phyloP scores from a whole-genome alignment of 768 basidiomycete genomes.

The Rubroboletus satanas region DNA sequence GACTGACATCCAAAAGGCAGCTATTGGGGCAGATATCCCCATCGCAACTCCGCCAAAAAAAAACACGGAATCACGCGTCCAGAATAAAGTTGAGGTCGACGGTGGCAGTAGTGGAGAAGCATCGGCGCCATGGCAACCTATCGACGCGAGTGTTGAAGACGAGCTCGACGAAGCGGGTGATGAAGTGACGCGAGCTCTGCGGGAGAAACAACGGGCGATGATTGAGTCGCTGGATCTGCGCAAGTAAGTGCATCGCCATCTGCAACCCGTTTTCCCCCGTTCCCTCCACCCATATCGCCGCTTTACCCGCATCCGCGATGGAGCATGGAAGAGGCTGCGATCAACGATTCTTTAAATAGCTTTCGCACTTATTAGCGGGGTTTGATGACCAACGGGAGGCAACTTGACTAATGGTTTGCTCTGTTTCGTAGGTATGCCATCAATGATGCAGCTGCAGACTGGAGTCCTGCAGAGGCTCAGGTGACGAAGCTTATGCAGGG shows the following conservation, averaged over 20 bases:
- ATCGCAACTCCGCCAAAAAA: conserved; percentile 32
- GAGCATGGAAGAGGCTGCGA: neutral
- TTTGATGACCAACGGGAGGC: neutral
- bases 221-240: conserved; percentile 83
- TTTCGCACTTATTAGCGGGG: neutral
- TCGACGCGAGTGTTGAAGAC: conserved; percentile 48
- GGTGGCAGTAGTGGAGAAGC: conserved; percentile 3
- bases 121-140: conserved; percentile 39
- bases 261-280: neutral
- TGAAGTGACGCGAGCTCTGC: conserved; percentile 48
- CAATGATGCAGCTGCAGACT: conserved; percentile 64
- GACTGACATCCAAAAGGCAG: conserved; percentile 74
- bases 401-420: neutral
- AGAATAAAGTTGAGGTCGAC: conserved; percentile 9
- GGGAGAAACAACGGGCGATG: conserved; percentile 80
- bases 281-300: conserved; percentile 4
- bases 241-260: conserved; percentile 58
- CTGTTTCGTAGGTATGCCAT: conserved; percentile 61
- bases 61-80: conserved; percentile 14
- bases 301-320: neutral
- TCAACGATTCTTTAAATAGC: neutral
- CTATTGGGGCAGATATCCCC: conserved; percentile 63
- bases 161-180: conserved; percentile 79
- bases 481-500: conserved; percentile 48
- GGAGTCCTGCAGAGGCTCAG: conserved; percentile 71